Percentiles rank a stretch among this genome's conserved stretches.
These are phyloP conservation scores for Breviolum minutum DNA, from an alignment of 73 alveolate genomes.

Conservation along the genomic window DNA sequence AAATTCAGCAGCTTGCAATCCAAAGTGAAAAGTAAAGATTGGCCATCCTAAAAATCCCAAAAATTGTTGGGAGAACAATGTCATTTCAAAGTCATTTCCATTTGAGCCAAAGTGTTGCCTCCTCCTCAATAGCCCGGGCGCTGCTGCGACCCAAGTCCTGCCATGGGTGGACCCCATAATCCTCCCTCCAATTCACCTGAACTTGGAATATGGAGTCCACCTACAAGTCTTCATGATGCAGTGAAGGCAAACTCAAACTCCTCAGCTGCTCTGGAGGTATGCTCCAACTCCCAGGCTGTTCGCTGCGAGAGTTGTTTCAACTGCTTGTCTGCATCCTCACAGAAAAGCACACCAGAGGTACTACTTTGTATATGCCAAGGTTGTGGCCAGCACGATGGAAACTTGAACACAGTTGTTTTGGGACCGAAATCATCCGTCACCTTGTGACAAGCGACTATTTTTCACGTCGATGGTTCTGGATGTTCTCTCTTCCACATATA, in stretches of 20 bases:
- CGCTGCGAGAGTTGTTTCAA: neutral
- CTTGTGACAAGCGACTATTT: too few relatives aligned
- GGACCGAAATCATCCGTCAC: too few relatives aligned
- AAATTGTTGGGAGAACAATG: neutral
- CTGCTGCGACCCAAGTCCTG: conserved; percentile 30
- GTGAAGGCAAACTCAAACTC: neutral
- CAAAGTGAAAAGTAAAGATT: neutral
- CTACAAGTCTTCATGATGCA: neutral
- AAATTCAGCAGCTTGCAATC: neutral
- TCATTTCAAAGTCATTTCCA: neutral
- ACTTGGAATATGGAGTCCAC: neutral
- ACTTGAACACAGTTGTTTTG: too few relatives aligned
- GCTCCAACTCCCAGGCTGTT: conserved; percentile 23
- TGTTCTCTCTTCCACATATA: too few relatives aligned
- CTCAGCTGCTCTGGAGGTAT: conserved; percentile 40
- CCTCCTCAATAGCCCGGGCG: conserved; percentile 42
- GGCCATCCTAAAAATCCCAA: neutral
- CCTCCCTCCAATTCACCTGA: neutral
- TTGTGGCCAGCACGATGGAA: too few relatives aligned
- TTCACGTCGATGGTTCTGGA: too few relatives aligned
- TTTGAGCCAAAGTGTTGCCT: neutral
- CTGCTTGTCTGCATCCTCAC: conserved; percentile 16
- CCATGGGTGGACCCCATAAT: neutral
- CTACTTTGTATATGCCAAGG: too few relatives aligned
- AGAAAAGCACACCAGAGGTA: too few relatives aligned